A percentile compares a stretch with the other conserved stretches of the same genome.
Evolutionary conservation across 2,329 filamentous ascomycete genomes (phyloP).

Genomic region (Pseudocercospora fuligena): DNA sequence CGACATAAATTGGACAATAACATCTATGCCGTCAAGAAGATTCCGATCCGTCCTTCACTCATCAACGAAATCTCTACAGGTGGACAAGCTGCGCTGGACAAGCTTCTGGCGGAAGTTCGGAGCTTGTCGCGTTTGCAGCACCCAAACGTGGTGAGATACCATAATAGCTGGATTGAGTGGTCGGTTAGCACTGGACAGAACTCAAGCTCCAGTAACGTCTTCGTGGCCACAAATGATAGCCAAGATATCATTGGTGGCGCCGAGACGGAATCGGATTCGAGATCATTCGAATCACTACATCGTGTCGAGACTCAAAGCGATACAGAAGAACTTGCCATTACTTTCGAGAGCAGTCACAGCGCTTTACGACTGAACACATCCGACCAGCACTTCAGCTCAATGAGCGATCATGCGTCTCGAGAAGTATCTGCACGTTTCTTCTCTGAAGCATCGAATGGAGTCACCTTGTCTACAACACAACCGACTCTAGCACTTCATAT

Average conservation of each 20-base stretch:
- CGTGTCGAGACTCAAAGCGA: conserved; percentile 29
- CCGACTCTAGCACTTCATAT: conserved; percentile 62
- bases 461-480: conserved; percentile 17
- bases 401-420: background rate
- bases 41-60: conserved; percentile 58
- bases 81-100: conserved; percentile 59
- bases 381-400: background rate
- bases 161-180: conserved; percentile 67
- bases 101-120: conserved; percentile 64
- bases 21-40: conserved; percentile 70
- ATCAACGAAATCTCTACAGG: conserved; percentile 53
- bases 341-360: conserved; percentile 22
- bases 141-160: conserved; percentile 69
- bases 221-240: conserved; percentile 22
- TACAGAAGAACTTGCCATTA: conserved; percentile 21
- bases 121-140: conserved; percentile 67
- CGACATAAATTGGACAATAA: conserved; percentile 65
- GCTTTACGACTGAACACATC: background rate
- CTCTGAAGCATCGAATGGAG: conserved; percentile 18
- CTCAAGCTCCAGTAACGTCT: background rate
- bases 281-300: conserved; percentile 14
- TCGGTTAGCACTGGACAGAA: conserved; percentile 14
- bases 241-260: conserved; percentile 24
- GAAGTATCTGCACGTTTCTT: conserved; percentile 20
- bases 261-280: conserved; percentile 29